A percentile compares a stretch with the other conserved stretches of the same genome.
phyloP scores from a whole-genome alignment of 164 flowering plant species.

The Sedum album region DNA sequence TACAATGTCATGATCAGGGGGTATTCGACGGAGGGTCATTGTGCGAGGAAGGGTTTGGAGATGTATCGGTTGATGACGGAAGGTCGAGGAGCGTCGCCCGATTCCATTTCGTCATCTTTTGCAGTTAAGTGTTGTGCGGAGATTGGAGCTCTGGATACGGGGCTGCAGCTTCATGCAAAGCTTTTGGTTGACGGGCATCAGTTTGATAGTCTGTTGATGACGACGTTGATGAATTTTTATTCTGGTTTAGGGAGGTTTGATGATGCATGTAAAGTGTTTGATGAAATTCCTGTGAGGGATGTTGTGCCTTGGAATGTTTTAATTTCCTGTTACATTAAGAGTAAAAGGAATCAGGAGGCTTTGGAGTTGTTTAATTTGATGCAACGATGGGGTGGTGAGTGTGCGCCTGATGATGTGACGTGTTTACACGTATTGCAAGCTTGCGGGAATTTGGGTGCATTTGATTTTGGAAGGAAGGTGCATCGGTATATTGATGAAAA shows the following conservation, averaged over 20 bases:
- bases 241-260: constrained; percentile 23
- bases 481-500: constrained; percentile 35
- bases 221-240: constrained; percentile 66
- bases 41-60: constrained; percentile 33
- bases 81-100: constrained; percentile 20
- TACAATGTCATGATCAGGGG: constrained; percentile 52
- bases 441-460: constrained; percentile 44
- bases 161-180: constrained; percentile 47
- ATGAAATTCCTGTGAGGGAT: constrained; percentile 20
- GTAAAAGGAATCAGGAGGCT: constrained; percentile 43
- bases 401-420: constrained; percentile 58
- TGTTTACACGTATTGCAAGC: constrained; percentile 63
- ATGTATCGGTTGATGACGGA: constrained; percentile 38
- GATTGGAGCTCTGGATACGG: constrained; percentile 21
- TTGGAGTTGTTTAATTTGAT: constrained; percentile 46
- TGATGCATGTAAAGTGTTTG: constrained; percentile 35
- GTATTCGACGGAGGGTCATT: constrained; percentile 27
- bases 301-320: constrained; percentile 64
- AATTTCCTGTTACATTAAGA: constrained; percentile 50
- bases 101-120: constrained; percentile 41
- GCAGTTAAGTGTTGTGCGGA: constrained; percentile 39
- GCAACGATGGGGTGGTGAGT: constrained; percentile 21
- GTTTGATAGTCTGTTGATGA: constrained; percentile 41
- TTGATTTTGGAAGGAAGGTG: constrained; percentile 56
- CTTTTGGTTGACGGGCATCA: constrained; percentile 44